Conservation (phyloP, 305 asterid species). For the Fraxinus xanthoxyloides region DNA sequence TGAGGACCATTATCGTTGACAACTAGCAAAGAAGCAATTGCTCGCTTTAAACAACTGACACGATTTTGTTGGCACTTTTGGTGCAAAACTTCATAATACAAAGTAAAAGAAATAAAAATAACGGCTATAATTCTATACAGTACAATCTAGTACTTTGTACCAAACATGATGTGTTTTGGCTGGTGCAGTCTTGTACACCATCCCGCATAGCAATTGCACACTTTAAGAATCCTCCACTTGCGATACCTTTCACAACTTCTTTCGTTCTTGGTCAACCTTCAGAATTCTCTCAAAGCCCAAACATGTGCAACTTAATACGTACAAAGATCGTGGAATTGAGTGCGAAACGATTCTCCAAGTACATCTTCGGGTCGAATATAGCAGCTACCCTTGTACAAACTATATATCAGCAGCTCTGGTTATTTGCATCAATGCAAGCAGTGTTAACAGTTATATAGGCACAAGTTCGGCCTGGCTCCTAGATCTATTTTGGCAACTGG, state of each 20-base stretch:
- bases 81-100: not conserved
- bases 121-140: not conserved
- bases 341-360: not conserved
- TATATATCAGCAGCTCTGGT: not conserved
- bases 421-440: not conserved
- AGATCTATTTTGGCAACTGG: not conserved
- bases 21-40: not conserved
- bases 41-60: not conserved
- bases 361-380: not conserved
- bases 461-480: not conserved
- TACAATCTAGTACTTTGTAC: not conserved
- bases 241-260: not conserved
- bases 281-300: not conserved
- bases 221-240: not conserved
- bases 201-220: not conserved
- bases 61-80: not conserved
- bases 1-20: not conserved
- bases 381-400: not conserved
- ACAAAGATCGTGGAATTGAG: not conserved
- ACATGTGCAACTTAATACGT: not conserved
- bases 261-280: not conserved
- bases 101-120: not conserved
- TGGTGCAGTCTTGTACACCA: not conserved
- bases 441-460: not conserved
- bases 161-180: not conserved